Conservation (phyloP, 805 yeast genomes). For the Candida caryicola region DNA sequence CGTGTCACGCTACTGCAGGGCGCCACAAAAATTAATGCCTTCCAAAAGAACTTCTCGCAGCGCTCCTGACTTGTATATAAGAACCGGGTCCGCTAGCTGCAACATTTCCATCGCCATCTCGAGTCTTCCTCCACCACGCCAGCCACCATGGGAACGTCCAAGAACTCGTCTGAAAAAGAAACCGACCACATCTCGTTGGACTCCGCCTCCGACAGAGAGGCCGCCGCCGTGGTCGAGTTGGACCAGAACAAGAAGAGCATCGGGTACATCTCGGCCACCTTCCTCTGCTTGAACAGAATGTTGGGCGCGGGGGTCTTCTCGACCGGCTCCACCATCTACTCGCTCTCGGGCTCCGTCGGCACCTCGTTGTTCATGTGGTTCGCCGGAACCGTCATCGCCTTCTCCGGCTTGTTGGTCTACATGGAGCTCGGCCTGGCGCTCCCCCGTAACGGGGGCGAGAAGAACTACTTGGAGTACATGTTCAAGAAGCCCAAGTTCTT, state of each 20-base stretch:
- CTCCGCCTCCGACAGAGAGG: conserved; percentile 18
- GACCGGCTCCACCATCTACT: conserved; percentile 61
- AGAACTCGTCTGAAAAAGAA: conserved; percentile 6
- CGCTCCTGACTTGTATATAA: conserved; percentile 2
- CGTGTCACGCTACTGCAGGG: too few species aligned
- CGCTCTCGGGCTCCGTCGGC: conserved; percentile 67
- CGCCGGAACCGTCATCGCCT: conserved; percentile 68
- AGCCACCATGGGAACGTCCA: conserved; percentile 11
- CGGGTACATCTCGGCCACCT: conserved; percentile 44
- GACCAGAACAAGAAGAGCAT: conserved; percentile 46
- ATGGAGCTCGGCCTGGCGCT: conserved; percentile 77
- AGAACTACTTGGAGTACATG: conserved; percentile 72
- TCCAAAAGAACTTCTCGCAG: conserved; percentile 3
- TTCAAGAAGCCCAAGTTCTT: conserved; percentile 67
- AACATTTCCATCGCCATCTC: too few species aligned
- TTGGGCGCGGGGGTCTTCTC: conserved; percentile 74
- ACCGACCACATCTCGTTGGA: conserved; percentile 5
- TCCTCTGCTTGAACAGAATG: conserved; percentile 62
- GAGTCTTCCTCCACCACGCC: too few species aligned
- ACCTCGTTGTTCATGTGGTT: conserved; percentile 69
- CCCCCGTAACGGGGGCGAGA: conserved; percentile 84
- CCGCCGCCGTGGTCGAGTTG: conserved; percentile 30
- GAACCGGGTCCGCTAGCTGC: background rate
- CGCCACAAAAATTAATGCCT: too few species aligned
- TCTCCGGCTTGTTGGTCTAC: conserved; percentile 56